Conservation (phyloP, 2,329 filamentous ascomycete species). For the Trichocomaceae sp. region DNA sequence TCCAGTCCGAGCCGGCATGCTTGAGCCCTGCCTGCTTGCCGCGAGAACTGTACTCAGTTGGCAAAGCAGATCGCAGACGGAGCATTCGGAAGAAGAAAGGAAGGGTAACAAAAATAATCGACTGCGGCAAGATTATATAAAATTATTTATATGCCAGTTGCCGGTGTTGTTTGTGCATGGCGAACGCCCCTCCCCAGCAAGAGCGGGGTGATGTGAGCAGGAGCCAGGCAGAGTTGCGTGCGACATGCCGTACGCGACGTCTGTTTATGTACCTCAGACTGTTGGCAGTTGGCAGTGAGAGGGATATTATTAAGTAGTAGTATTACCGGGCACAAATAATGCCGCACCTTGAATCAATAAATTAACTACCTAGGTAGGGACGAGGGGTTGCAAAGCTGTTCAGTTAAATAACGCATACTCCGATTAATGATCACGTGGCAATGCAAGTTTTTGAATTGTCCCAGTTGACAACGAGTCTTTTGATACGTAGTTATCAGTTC, state of each 20-base stretch:
- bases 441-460: not conserved
- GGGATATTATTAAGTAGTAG: not conserved
- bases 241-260: not conserved
- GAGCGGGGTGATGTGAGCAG: not conserved
- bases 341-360: not conserved
- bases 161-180: not conserved
- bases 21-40: slow-evolving; percentile 8
- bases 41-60: not conserved
- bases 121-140: not conserved
- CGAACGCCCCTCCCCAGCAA: not conserved
- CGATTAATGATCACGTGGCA: not conserved
- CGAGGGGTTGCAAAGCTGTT: not conserved
- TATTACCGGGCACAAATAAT: not conserved
- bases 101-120: not conserved
- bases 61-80: slow-evolving; percentile 5
- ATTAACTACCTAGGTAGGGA: no score
- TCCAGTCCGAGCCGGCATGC: slow-evolving; percentile 13
- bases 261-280: not conserved
- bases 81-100: not conserved
- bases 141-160: not conserved
- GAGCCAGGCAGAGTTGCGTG: not conserved
- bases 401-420: not conserved
- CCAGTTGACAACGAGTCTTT: not conserved
- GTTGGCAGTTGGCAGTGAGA: not conserved
- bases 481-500: not conserved